Conservation (phyloP, 2,329 filamentous ascomycete genomes). For the Trichoderma lentiforme region DNA sequence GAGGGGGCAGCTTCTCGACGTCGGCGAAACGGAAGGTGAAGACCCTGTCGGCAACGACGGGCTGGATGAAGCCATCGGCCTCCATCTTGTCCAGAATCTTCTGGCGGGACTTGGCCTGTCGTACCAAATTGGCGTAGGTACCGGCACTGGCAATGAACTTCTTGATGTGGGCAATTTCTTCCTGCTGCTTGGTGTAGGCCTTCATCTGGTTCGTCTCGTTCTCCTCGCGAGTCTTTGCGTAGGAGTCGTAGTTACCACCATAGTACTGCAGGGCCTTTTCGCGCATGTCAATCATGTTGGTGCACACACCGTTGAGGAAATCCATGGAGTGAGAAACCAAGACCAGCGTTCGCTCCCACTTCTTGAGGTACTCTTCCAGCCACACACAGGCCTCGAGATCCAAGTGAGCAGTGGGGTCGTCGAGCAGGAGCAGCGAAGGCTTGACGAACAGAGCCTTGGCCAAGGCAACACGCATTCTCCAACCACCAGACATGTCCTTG, state of each 20-base stretch:
- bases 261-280: slow-evolving; percentile 88
- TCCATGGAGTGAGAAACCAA: slow-evolving; percentile 98
- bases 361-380: slow-evolving; percentile 99
- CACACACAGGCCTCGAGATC: slow-evolving; percentile 99
- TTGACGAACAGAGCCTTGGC: slow-evolving; percentile 98
- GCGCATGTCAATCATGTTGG: slow-evolving; percentile 98
- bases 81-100: slow-evolving; percentile 99
- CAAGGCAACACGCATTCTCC: slow-evolving; percentile 98
- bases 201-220: slow-evolving; percentile 99
- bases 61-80: slow-evolving; percentile 96
- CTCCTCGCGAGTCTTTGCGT: slow-evolving; percentile 89
- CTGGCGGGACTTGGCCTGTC: slow-evolving; percentile 97
- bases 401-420: slow-evolving; percentile 98
- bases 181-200: slow-evolving; percentile 98
- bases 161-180: slow-evolving; percentile 99
- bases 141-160: slow-evolving; percentile 99
- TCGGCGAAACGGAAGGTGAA: slow-evolving; percentile 99
- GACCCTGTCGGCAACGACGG: slow-evolving; percentile 76
- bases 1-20: slow-evolving; percentile 97
- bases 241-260: slow-evolving; percentile 99
- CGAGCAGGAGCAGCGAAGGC: slow-evolving; percentile 89
- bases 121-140: slow-evolving; percentile 99
- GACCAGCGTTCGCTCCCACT: slow-evolving; percentile 96
- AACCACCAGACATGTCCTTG: slow-evolving; percentile 99
- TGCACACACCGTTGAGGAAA: slow-evolving; percentile 98